Conservation (phyloP, 176 grass and related monocot genomes). For the Oryza coarctata region DNA sequence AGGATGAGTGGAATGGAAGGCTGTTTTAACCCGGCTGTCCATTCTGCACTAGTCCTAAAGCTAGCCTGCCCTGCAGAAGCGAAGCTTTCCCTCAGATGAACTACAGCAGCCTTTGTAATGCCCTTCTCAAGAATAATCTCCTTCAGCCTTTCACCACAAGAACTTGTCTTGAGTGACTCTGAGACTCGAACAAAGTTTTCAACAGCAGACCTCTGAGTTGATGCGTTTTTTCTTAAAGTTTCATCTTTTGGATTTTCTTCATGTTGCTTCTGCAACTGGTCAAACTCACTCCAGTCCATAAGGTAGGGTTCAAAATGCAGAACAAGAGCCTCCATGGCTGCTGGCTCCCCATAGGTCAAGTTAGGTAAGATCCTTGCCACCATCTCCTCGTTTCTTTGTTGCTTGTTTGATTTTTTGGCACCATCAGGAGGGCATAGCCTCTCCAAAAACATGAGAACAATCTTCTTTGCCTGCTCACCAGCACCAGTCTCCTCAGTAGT, state of each 20-base stretch:
- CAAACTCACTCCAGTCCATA: conserved; percentile 78
- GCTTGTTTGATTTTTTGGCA: conserved; percentile 91
- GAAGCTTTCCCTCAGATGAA: conserved; percentile 83
- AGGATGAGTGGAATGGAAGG: conserved; percentile 84
- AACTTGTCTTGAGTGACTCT: conserved; percentile 98
- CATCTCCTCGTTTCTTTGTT: conserved; percentile 99
- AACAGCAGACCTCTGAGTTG: conserved; percentile 71
- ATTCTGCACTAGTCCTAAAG: conserved; percentile 81
- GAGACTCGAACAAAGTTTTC: conserved; percentile 96
- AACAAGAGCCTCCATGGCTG: conserved; percentile 93
- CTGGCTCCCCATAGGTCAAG: conserved; percentile 88
- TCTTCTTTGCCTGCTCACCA: conserved; percentile 87
- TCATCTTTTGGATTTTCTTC: conserved; percentile 81
- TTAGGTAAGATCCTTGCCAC: conserved; percentile 97
- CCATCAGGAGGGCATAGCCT: conserved; percentile 67
- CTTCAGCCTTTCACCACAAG: conserved; percentile 86
- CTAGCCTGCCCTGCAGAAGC: conserved; percentile 46
- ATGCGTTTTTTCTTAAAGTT: conserved; percentile 55
- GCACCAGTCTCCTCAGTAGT: conserved; percentile 72
- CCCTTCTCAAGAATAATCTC: conserved; percentile 95
- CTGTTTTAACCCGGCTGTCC: conserved; percentile 68
- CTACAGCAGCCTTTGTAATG: conserved; percentile 65
- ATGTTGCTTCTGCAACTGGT: conserved; percentile 71
- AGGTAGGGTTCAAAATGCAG: conserved; percentile 96
- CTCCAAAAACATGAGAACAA: conserved; percentile 97